Conservation (phyloP, 495 filamentous ascomycete species). For the Aspergillus indologenus region DNA sequence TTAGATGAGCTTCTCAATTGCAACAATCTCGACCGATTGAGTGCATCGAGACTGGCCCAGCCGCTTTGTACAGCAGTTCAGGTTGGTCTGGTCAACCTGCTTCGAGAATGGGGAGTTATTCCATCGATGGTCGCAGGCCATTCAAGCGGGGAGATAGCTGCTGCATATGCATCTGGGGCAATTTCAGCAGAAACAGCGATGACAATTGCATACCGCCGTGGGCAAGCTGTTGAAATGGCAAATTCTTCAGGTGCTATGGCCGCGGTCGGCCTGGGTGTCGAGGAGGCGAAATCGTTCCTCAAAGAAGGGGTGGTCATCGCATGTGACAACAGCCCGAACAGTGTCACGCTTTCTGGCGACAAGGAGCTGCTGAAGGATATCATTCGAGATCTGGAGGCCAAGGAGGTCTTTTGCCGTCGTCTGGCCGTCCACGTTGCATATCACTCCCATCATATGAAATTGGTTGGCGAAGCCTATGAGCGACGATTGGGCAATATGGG, state of each 20-base stretch:
- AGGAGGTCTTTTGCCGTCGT: conserved; percentile 20
- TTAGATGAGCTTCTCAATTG: conserved; percentile 1
- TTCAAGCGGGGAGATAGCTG: conserved; percentile 25
- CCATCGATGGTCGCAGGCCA: conserved; percentile 16
- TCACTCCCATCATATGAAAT: conserved; percentile 30
- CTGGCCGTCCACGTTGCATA: conserved; percentile 44
- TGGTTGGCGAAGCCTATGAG: conserved; percentile 5
- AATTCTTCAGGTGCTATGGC: conserved; percentile 26
- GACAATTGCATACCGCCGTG: conserved; percentile 16
- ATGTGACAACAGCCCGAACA: conserved; percentile 21
- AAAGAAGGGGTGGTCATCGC: conserved; percentile 7
- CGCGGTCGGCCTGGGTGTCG: conserved; percentile 31
- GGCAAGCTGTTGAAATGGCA: conserved; percentile 1
- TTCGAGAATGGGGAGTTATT: conserved; percentile 6
- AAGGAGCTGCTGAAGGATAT: conserved; percentile 30
- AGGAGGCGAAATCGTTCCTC: conserved; percentile 14
- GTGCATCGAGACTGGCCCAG: conserved; percentile 16
- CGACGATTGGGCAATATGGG: conserved; percentile 19
- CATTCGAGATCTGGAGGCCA: neutral
- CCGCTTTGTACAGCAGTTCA: conserved; percentile 34
- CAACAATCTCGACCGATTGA: neutral
- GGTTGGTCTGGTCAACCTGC: conserved; percentile 11
- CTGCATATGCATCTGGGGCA: conserved; percentile 20
- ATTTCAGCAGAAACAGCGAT: conserved; percentile 12
- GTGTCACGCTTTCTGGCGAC: conserved; percentile 27